Base-by-base conservation (phyloP, 768 basidiomycete species). In the Pisolithus microcarpus region DNA sequence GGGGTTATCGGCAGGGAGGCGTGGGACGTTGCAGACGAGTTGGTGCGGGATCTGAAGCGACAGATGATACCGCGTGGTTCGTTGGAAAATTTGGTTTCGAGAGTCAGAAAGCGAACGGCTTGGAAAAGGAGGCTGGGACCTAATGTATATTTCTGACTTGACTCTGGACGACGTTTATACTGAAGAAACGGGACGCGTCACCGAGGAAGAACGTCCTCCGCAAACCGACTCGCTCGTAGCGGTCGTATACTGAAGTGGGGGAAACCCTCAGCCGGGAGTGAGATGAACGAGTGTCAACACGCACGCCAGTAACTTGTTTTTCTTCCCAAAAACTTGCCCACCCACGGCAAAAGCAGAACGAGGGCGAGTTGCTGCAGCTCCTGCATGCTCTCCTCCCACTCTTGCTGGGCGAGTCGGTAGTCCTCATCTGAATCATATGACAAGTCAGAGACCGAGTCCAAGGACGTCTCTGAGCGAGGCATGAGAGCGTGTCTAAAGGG, bases 311-410 rank as follows among this genome's bases (percentile, higher is more conserved):
- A 78, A 58, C 87, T 88, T 78, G 86, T 91, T 64, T 79, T 79
- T 61, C 93, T 75, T 28, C 93, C 93, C 34, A 93, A 63, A 80
- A 83, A 95, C 65, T 90, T 93, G 48, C 93, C 93, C 52, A 92
- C 65, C 70, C 83, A 86, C 2, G 93, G 93, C 52, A 96, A 71
- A 43, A 94, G 72, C 23, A 94, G 84, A 51, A 91, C 74, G 36
- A 86, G 79, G 48, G 89, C 68, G 18, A 95, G 78, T 63, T 91
- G 79, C 63, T 87, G 84, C 42, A 96, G 76, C 65, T 96, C 91
- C 53, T 83, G 71, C 46, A 95, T 61, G 61, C 86, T 89, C 67
- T 96, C 93, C 60, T 92, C 85, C 93, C 93, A 95, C 71, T 96
- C 93, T 64, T 86, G 78, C 67, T 93, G 87, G 2, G 88, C 87